phyloP scores from a whole-genome alignment of 139 green algal genomes.

The Prasinococcaceae sp. region DNA sequence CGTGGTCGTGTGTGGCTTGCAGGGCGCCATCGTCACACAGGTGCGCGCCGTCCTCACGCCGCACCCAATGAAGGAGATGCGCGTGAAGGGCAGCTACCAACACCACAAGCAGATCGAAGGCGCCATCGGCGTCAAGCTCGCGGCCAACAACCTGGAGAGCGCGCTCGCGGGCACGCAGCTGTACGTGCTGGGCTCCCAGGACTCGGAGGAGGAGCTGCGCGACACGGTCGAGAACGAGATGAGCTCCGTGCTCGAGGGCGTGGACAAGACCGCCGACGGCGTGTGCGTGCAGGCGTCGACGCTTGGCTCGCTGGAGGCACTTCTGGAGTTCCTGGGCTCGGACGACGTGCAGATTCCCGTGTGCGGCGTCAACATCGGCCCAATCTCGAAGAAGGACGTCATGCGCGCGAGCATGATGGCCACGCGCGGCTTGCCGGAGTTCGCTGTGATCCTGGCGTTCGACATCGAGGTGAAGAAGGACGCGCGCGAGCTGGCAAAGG shows the following conservation, averaged over 20 bases:
- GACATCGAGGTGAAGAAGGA: constrained; percentile 81
- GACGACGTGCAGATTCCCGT: constrained; percentile 68
- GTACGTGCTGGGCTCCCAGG: constrained; percentile 52
- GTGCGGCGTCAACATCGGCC: constrained; percentile 87
- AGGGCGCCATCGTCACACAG: constrained; percentile 71
- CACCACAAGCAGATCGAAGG: constrained; percentile 94
- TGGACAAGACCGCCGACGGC: constrained; percentile 73
- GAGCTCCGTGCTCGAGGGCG: constrained; percentile 27
- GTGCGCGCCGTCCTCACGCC: constrained; percentile 91
- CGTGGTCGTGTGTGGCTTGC: constrained; percentile 88
- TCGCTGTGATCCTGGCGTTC: constrained; percentile 87
- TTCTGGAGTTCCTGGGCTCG: constrained; percentile 85
- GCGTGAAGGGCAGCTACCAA: constrained; percentile 78
- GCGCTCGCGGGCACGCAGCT: constrained; percentile 82
- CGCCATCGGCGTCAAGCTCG: constrained; percentile 74
- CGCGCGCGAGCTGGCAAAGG: constrained; percentile 59
- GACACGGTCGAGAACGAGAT: constrained; percentile 55
- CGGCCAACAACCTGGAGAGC: constrained; percentile 71
- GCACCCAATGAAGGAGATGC: constrained; percentile 84
- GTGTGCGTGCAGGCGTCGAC: constrained; percentile 95
- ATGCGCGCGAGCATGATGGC: constrained; percentile 94
- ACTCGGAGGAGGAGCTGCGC: constrained; percentile 22
- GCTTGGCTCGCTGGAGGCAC: constrained; percentile 92
- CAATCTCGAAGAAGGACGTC: constrained; percentile 89
- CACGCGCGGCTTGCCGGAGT: constrained; percentile 80